phyloP scores from a whole-genome alignment of 1,284 basidiomycete species.

The Ceratobasidium papillatum region DNA sequence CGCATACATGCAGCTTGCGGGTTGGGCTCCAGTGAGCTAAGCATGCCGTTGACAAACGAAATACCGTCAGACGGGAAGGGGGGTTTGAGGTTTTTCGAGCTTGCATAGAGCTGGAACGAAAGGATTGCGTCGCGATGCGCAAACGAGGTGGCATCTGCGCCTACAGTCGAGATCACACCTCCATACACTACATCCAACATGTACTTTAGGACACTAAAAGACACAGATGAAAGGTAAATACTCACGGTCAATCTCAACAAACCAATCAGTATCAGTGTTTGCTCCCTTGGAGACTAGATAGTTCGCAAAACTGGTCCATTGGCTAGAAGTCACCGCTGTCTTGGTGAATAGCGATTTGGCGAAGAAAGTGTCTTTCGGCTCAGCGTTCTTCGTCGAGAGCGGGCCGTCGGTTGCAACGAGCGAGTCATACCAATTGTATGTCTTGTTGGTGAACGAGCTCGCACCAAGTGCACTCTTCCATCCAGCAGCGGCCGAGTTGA shows the following conservation, averaged over 20 bases:
- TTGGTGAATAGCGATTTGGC: conserved; percentile 42
- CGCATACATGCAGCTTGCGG: conserved; percentile 43
- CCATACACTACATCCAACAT: conserved; percentile 41
- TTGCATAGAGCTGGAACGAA: conserved; percentile 50
- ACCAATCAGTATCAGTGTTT: conserved; percentile 27
- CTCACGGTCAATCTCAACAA: conserved; percentile 41
- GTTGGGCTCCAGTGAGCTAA: conserved; percentile 38
- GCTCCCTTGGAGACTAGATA: conserved; percentile 23
- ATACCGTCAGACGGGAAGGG: conserved; percentile 48
- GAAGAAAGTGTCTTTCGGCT: conserved; percentile 43
- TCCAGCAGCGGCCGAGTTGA: conserved; percentile 24
- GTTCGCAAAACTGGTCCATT: conserved; percentile 37
- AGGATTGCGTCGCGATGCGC: conserved; percentile 48
- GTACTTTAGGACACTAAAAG: neutral
- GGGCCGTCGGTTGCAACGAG: conserved; percentile 35
- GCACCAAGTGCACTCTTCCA: conserved; percentile 17
- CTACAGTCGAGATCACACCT: conserved; percentile 46
- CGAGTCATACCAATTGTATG: conserved; percentile 31
- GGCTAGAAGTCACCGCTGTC: conserved; percentile 18
- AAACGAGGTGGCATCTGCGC: conserved; percentile 46
- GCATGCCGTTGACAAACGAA: conserved; percentile 48
- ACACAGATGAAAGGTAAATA: neutral
- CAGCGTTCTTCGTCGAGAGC: conserved; percentile 22
- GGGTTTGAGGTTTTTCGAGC: conserved; percentile 46
- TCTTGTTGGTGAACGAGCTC: conserved; percentile 29